These are phyloP conservation scores for Gynostemma pentaphyllum DNA, from an alignment of 306 rosid species.

Conservation along the genomic window DNA sequence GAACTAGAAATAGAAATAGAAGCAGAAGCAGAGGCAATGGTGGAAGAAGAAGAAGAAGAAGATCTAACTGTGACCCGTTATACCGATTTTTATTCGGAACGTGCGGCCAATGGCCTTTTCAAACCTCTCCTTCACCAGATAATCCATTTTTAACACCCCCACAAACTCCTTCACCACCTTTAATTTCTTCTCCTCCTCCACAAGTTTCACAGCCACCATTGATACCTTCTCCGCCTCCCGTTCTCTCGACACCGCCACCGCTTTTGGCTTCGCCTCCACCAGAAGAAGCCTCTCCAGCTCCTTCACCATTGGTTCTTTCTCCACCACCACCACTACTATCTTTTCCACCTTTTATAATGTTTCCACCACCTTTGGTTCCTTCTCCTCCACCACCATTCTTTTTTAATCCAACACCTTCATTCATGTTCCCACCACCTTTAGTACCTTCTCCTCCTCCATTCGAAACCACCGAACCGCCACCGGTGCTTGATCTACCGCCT, in stretches of 20 bases:
- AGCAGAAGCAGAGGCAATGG: slow-evolving; percentile 7
- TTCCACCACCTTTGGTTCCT: slow-evolving; percentile 34
- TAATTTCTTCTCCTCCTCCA: slow-evolving; percentile 30
- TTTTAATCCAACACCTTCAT: slow-evolving; percentile 24
- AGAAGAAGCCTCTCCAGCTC: slow-evolving; percentile 1
- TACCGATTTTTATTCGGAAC: slow-evolving; percentile 40
- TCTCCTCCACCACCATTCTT: slow-evolving; percentile 29
- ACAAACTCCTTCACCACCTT: slow-evolving; percentile 18
- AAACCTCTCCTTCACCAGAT: slow-evolving; percentile 41
- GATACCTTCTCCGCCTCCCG: not conserved
- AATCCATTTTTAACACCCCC: slow-evolving; percentile 54
- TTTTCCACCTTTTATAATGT: slow-evolving; percentile 20
- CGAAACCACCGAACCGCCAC: slow-evolving; percentile 25
- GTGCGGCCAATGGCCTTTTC: slow-evolving; percentile 80
- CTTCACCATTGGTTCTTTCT: slow-evolving; percentile 15
- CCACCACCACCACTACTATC: slow-evolving; percentile 19
- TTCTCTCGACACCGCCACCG: not conserved
- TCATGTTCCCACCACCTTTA: slow-evolving; percentile 31
- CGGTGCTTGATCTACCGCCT: slow-evolving; percentile 23
- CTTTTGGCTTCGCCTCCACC: slow-evolving; percentile 12
- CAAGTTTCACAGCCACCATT: slow-evolving; percentile 15
- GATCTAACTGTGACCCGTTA: slow-evolving; percentile 51
- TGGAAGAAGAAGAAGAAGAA: slow-evolving; percentile 11
- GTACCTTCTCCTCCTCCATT: slow-evolving; percentile 26
- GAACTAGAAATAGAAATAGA: slow-evolving; percentile 13